Base-by-base conservation (phyloP, 805 yeast species). In the Priceomyces castillae region DNA sequence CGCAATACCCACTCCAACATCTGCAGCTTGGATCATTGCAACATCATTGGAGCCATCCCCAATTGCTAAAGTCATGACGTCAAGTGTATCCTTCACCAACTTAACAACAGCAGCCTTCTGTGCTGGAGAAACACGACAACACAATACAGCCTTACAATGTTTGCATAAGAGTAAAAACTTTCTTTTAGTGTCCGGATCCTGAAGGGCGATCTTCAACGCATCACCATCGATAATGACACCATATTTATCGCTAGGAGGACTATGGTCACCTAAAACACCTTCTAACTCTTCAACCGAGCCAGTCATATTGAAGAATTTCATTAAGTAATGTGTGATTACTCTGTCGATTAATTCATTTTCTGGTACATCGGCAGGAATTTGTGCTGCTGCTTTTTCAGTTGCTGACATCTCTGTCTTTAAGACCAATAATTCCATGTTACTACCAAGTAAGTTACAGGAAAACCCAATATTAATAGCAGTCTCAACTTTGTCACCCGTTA, bases 21-120 rank as follows among this genome's bases (percentile, higher is more conserved):
- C 83, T 1, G 95, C 94, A 22, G 90, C 82, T 62, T 86, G 95
- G 52, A 86, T 86, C 95, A 86, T 86, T 10, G 95, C 90, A 49
- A 86, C 95, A 67, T 86, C 95, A 59, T 86, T 86, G 16, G 94
- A 82, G 43, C 95, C 95, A 65, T 86, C 95, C 52, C 95, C 95
- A 59, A 86, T 85, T 6, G 94, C 92, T 45, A 86, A 65, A 1
- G 95, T 86, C 90, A 86, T 86, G 22, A 86, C 95, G 49, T 80
- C 81, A 37, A 86, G 68, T 14, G 81, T 75, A 22, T 81, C 79
- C 58, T 84, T 86, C n/a, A 86, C 94, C 50, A 86, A 63, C 51
- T 78, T 81, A 22, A 86, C 92, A 44, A 86, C 92, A n/a, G 82
- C 79, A 12, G 94, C 94, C 58, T 86, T 86, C 58, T 86, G 95